These are phyloP conservation scores for Penicillium angulare DNA, from an alignment of 495 filamentous ascomycete genomes.

Conservation along the genomic window DNA sequence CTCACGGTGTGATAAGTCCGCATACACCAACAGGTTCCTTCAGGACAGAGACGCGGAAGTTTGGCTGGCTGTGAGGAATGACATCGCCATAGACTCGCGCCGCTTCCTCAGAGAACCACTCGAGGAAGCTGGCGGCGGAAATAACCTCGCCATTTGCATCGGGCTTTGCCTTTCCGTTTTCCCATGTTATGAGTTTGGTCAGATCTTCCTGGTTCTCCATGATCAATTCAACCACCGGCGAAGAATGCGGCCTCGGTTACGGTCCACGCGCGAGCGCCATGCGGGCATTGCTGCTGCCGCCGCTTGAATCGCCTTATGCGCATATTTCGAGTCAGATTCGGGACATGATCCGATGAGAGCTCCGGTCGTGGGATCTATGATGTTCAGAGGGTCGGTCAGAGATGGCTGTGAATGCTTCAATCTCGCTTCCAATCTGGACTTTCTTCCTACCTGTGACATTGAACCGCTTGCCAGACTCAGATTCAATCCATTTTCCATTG, in stretches of 20 bases:
- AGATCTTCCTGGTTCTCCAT: conserved; percentile 73
- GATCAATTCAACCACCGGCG: conserved; percentile 49
- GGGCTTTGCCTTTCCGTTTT: conserved; percentile 73
- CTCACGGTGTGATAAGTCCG: conserved; percentile 23
- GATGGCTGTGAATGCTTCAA: neutral
- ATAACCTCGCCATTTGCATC: conserved; percentile 72
- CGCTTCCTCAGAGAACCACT: conserved; percentile 78
- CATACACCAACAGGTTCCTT: conserved; percentile 33
- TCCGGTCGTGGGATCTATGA: conserved; percentile 3
- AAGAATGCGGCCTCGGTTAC: neutral
- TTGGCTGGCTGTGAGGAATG: conserved; percentile 55
- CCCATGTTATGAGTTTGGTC: conserved; percentile 46
- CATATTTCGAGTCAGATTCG: neutral
- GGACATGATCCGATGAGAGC: conserved; percentile 3
- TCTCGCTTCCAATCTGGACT: too few relatives aligned
- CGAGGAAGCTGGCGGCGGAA: conserved; percentile 73
- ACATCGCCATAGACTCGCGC: conserved; percentile 67
- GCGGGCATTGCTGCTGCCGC: neutral
- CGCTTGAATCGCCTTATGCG: neutral
- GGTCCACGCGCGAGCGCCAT: conserved; percentile 1
- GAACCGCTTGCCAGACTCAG: conserved; percentile 2
- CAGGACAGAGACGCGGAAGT: conserved; percentile 31
- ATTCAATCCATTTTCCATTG: conserved; percentile 3
- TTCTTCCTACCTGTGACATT: neutral
- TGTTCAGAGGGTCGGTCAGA: too few relatives aligned